Percentiles rank a stretch among this genome's conserved stretches.
These are phyloP conservation scores for Nidularia pulvinata DNA, from an alignment of 768 basidiomycete species.

Conservation along the genomic window DNA sequence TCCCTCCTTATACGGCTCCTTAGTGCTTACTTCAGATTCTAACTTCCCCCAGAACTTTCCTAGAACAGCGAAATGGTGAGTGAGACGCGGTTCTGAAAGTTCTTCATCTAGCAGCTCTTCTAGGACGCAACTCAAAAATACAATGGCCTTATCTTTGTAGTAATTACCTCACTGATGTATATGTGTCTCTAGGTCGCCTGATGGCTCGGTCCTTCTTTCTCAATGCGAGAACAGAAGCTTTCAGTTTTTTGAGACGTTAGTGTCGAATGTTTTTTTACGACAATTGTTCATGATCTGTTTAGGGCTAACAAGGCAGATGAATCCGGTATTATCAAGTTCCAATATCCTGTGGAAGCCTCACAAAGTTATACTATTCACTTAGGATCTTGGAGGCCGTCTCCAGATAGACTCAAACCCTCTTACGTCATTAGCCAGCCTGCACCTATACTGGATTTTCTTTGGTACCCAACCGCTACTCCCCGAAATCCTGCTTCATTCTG, in stretches of 20 bases:
- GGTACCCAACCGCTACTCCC: slow-evolving; percentile 81
- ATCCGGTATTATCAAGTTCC: background rate
- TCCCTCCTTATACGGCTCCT: slow-evolving; percentile 8
- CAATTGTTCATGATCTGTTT: background rate
- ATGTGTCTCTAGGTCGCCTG: slow-evolving; percentile 57
- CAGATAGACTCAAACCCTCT: slow-evolving; percentile 5
- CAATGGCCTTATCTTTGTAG: background rate
- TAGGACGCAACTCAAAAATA: background rate
- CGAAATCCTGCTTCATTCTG: slow-evolving; percentile 69
- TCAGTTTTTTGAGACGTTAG: slow-evolving; percentile 53
- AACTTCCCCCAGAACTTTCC: slow-evolving; percentile 44
- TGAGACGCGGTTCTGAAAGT: background rate
- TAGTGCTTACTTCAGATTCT: slow-evolving; percentile 15
- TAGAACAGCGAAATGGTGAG: slow-evolving; percentile 55
- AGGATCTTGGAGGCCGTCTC: no score
- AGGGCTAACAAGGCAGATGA: background rate
- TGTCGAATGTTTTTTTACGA: background rate
- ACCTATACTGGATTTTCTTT: slow-evolving; percentile 76
- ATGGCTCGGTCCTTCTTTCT: slow-evolving; percentile 67
- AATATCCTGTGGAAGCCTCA: background rate
- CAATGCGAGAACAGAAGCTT: slow-evolving; percentile 74
- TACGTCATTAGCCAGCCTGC: slow-evolving; percentile 52
- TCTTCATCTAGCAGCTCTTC: background rate
- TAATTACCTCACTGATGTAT: background rate
- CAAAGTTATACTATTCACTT: no score